These are phyloP conservation scores for Naganishia kalamii DNA, from an alignment of 768 basidiomycete species.

Conservation along the genomic window DNA sequence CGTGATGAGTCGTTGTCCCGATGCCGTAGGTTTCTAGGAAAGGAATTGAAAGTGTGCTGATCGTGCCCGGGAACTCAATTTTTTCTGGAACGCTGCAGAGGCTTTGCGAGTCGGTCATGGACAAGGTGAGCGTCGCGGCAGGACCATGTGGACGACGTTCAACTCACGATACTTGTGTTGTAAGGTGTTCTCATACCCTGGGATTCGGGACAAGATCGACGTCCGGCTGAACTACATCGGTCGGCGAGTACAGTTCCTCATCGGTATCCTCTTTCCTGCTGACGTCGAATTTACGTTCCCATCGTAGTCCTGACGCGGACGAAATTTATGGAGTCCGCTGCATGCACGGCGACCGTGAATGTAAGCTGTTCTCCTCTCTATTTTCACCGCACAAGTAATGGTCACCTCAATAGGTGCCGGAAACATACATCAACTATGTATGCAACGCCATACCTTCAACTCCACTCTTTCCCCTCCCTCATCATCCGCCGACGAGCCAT, in stretches of 20 bases:
- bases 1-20: constrained; percentile 71
- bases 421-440: constrained; percentile 84
- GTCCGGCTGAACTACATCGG: constrained; percentile 68
- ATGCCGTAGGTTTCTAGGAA: constrained; percentile 52
- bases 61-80: not conserved
- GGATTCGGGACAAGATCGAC: constrained; percentile 61
- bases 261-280: not conserved
- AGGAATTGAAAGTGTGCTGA: not conserved
- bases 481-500: constrained; percentile 37
- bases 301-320: constrained; percentile 36
- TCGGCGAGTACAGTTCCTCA: constrained; percentile 49
- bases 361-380: constrained; percentile 43
- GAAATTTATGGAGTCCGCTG: constrained; percentile 73
- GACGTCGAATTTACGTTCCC: constrained; percentile 36
- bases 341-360: constrained; percentile 73
- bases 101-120: constrained; percentile 70
- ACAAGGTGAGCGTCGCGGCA: constrained; percentile 52
- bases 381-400: not conserved
- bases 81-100: constrained; percentile 38
- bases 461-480: constrained; percentile 48
- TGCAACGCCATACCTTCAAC: constrained; percentile 44
- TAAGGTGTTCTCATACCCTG: constrained; percentile 48
- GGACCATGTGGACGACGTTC: not conserved
- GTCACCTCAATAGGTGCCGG: constrained; percentile 50
- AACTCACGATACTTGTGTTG: not conserved